Evolutionary conservation across 2,329 filamentous ascomycete species (phyloP), one percentile per base, ranked within the genome.

Genomic region (Pseudogymnoascus pannorum): DNA sequence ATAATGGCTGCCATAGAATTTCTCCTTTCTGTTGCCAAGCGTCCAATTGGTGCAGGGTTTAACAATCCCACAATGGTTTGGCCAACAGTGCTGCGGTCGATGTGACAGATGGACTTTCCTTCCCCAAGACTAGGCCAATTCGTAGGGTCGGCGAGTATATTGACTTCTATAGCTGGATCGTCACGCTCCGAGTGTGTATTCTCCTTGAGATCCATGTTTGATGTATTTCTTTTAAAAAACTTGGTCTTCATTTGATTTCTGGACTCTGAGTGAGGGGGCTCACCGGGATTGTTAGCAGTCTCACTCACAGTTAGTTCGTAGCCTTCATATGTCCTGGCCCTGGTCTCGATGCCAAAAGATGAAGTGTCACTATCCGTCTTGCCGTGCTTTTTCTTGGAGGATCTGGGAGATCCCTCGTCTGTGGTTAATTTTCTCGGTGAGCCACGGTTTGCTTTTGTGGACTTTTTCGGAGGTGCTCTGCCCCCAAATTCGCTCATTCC

Each of bases 101-200:
- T 31, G 3, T 14, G 48, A 7, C 26, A 42, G 4, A 5, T 59
- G 9, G 31, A 22, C 44, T 60, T 60, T 5, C n/a, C 38, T 33
- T 51, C 16, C 26, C 58, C 58, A 48, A 60, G 58, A 22, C 29
- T 48, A 20, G 58, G 58, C 58, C 58, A 60, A 22, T 60, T 18
- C 12, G 58, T 26, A 40, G 38, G 58, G 24, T 60, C 40, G 44
- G 58, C 9, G 26, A 60, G 38, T 3, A 60, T 42, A 42, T 48
- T 42, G 20, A 26, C 24, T 3, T 22, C 22, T 31, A 40, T 22
- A 7, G 40, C 3, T 33, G 22, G 20, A 11, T 12, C 14, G 11
- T 5, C 26, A 54, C 26, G 26, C 9, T 33, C 48, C 3, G 26
- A 33, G 48, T 57, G 35, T 18, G 36, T 31, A 14, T 60, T 60